A percentile compares a stretch with the other conserved stretches of the same genome.
Conservation (phyloP, 2,329 filamentous ascomycete species). For the Ascochyta viciae-villosae region DNA sequence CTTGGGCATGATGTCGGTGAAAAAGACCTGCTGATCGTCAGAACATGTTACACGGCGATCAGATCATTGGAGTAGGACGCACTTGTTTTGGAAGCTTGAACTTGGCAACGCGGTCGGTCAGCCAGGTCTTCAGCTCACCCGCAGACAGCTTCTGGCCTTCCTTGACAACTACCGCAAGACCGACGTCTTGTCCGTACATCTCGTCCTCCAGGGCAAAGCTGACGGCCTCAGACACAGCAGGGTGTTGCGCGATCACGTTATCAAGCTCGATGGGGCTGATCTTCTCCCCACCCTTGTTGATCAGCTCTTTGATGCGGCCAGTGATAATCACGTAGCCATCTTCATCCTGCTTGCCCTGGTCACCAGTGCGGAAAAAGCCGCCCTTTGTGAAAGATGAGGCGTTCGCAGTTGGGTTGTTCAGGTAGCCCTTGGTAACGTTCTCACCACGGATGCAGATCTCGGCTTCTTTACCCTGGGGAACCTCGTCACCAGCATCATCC, state of each 20-base stretch:
- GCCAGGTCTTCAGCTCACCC: conserved; percentile 71
- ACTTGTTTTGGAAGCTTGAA: conserved; percentile 89
- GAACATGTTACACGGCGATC: conserved; percentile 20
- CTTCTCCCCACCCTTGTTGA: conserved; percentile 90
- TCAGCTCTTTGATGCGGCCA: conserved; percentile 90
- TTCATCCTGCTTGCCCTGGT: conserved; percentile 80
- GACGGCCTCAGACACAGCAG: conserved; percentile 77
- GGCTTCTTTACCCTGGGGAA: conserved; percentile 73
- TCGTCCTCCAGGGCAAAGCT: conserved; percentile 85
- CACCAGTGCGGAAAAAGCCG: conserved; percentile 88
- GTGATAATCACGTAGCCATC: conserved; percentile 88
- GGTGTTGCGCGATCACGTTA: conserved; percentile 78
- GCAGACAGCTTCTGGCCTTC: conserved; percentile 61
- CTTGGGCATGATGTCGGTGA: conserved; percentile 85
- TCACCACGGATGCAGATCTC: conserved; percentile 84
- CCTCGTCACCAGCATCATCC: conserved; percentile 70
- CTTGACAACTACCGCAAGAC: conserved; percentile 77
- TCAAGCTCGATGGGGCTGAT: conserved; percentile 88
- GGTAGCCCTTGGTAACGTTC: conserved; percentile 84
- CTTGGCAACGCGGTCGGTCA: conserved; percentile 74
- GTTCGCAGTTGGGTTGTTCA: conserved; percentile 83
- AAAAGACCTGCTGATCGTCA: conserved; percentile 67
- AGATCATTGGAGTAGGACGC: conserved; percentile 31
- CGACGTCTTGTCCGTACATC: conserved; percentile 83
- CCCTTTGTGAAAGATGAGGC: conserved; percentile 72